These are phyloP conservation scores for Phytophthora agathidicida DNA, from an alignment of 352 stramenopile genomes.

Conservation along the genomic window DNA sequence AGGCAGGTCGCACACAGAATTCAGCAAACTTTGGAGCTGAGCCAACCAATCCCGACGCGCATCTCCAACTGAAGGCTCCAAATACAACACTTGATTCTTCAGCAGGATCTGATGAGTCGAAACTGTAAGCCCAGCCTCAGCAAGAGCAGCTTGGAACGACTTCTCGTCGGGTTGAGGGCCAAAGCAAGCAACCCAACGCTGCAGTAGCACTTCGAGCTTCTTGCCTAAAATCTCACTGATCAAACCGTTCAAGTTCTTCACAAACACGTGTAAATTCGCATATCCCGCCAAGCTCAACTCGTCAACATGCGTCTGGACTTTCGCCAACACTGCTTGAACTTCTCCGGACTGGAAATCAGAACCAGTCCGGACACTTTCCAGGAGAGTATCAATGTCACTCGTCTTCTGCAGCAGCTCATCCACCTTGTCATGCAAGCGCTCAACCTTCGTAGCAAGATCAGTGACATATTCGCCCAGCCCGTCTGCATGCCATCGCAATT, in stretches of 20 bases:
- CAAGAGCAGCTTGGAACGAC: constrained; percentile 46
- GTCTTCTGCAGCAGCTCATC: constrained; percentile 96
- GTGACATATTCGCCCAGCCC: constrained; percentile 87
- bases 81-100: constrained; percentile 96
- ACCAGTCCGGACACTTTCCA: constrained; percentile 76
- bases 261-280: constrained; percentile 92
- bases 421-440: constrained; percentile 98
- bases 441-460: constrained; percentile 92
- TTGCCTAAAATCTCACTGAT: constrained; percentile 86
- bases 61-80: constrained; percentile 95
- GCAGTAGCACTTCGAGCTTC: constrained; percentile 71
- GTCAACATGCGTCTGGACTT: constrained; percentile 94
- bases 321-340: constrained; percentile 71
- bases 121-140: constrained; percentile 48
- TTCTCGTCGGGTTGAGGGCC: constrained; percentile 67
- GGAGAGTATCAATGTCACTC: constrained; percentile 90
- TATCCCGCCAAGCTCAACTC: constrained; percentile 96
- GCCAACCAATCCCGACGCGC: constrained; percentile 89
- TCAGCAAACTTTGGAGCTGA: constrained; percentile 94
- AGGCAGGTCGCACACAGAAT: constrained; percentile 93
- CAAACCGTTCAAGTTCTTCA: constrained; percentile 91
- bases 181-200: constrained; percentile 80
- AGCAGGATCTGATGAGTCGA: constrained; percentile 94
- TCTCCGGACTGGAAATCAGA: constrained; percentile 61
- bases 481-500: constrained; percentile 91